phyloP scores from a whole-genome alignment of 2,329 filamentous ascomycete genomes.

The Knoxdaviesia proteae region DNA sequence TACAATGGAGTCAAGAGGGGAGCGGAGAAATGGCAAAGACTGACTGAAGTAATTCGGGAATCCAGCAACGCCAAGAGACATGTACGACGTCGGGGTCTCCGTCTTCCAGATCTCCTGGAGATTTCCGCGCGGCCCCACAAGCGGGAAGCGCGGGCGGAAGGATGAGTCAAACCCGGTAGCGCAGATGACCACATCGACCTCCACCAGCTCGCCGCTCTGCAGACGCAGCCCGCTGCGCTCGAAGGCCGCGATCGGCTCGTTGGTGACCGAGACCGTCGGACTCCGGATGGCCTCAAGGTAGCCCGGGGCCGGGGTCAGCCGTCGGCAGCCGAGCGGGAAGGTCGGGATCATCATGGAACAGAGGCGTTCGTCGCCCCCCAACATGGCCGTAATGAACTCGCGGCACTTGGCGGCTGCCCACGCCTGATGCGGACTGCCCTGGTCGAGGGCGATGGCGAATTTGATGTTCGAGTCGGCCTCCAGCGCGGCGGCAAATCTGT shows the following conservation, averaged over 20 bases:
- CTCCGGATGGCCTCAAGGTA: conserved; percentile 25
- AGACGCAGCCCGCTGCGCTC: conserved; percentile 27
- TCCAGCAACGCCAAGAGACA: conserved; percentile 28
- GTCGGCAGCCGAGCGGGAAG: conserved; percentile 24
- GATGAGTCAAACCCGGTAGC: conserved; percentile 36
- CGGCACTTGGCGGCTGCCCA: conserved; percentile 18
- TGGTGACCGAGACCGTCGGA: conserved; percentile 26
- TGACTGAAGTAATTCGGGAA: conserved; percentile 35
- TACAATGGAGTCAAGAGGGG: not conserved
- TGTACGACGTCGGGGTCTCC: conserved; percentile 25
- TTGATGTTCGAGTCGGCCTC: conserved; percentile 22
- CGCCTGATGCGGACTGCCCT: conserved; percentile 18
- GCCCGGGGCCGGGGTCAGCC: conserved; percentile 27
- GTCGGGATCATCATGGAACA: conserved; percentile 28
- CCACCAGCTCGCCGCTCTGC: conserved; percentile 22
- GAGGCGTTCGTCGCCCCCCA: conserved; percentile 26
- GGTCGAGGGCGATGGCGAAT: conserved; percentile 21
- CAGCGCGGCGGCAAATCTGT: conserved; percentile 22
- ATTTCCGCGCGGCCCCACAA: conserved; percentile 26
- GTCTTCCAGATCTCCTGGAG: conserved; percentile 25
- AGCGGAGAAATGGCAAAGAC: conserved; percentile 5
- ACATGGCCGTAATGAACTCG: conserved; percentile 25
- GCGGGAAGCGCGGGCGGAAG: conserved; percentile 28
- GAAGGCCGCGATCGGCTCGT: conserved; percentile 21
- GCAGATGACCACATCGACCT: conserved; percentile 33